Conservation (phyloP, 352 stramenopile species). For the Phytophthora melonis region DNA sequence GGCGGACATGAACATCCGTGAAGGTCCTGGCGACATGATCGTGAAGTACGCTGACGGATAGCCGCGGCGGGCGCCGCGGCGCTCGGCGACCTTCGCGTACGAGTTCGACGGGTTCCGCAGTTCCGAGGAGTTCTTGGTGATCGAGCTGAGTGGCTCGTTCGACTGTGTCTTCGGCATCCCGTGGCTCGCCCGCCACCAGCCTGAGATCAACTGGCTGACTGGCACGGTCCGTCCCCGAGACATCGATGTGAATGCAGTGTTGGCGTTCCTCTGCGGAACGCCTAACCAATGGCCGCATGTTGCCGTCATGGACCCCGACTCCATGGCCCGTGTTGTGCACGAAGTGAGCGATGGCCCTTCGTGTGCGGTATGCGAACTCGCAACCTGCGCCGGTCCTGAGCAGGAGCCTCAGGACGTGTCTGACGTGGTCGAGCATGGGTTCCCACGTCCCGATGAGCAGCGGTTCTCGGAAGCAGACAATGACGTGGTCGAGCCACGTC, state of each 20-base stretch:
- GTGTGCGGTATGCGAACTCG: background rate
- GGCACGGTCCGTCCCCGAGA: slow-evolving; percentile 17
- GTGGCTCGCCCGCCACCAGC: slow-evolving; percentile 39
- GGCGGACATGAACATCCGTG: slow-evolving; percentile 14
- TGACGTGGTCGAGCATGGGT: slow-evolving; percentile 25
- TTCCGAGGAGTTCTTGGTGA: slow-evolving; percentile 39
- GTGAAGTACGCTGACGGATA: slow-evolving; percentile 31
- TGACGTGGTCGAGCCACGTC: background rate
- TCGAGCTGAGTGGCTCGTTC: slow-evolving; percentile 38
- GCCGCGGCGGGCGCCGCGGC: slow-evolving; percentile 10
- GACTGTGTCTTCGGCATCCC: slow-evolving; percentile 44
- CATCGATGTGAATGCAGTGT: slow-evolving; percentile 26
- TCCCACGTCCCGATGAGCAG: slow-evolving; percentile 9
- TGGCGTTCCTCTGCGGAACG: slow-evolving; percentile 15
- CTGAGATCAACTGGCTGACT: slow-evolving; percentile 32
- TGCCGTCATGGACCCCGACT: background rate
- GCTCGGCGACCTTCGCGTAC: slow-evolving; percentile 22
- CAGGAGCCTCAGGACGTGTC: slow-evolving; percentile 18
- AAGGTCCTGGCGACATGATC: slow-evolving; percentile 21
- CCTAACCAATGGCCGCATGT: background rate
- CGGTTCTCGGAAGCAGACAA: background rate
- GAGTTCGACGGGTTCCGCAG: slow-evolving; percentile 28
- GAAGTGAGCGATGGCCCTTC: background rate
- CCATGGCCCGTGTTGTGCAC: background rate
- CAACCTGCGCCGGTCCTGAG: slow-evolving; percentile 17